Evolutionary conservation across 768 basidiomycete genomes (phyloP).

Genomic region (Hericium alpestre): DNA sequence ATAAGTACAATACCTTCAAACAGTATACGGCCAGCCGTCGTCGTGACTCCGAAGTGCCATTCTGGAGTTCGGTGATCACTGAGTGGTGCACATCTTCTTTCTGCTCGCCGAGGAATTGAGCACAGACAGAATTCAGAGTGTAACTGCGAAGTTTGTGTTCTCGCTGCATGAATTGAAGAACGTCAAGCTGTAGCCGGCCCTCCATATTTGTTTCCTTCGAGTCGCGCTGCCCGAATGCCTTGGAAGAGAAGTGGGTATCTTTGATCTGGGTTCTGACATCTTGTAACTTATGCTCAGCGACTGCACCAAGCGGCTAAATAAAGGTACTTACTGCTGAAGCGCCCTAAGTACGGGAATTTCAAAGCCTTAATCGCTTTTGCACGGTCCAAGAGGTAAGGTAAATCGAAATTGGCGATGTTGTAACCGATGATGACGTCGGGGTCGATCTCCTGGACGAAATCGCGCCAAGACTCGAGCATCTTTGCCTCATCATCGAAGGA

Average conservation of each 20-base stretch:
- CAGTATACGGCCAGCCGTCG: constrained; percentile 94
- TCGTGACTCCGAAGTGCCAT: constrained; percentile 88
- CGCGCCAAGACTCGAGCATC: constrained; percentile 76
- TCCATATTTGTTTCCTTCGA: constrained; percentile 89
- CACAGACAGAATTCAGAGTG: constrained; percentile 94
- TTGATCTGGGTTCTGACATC: constrained; percentile 66
- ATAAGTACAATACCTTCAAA: constrained; percentile 60
- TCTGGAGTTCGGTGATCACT: constrained; percentile 95
- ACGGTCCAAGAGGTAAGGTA: constrained; percentile 91
- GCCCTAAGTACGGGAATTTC: constrained; percentile 65
- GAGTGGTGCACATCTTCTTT: constrained; percentile 99
- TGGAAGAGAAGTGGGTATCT: constrained; percentile 95
- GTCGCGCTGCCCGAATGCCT: constrained; percentile 93
- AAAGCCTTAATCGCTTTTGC: constrained; percentile 67
- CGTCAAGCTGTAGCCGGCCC: constrained; percentile 89
- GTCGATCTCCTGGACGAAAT: constrained; percentile 83
- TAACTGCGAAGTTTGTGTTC: constrained; percentile 97
- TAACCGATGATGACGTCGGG: constrained; percentile 96
- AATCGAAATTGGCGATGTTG: constrained; percentile 89
- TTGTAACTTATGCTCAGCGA: constrained; percentile 29
- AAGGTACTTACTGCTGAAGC: constrained; percentile 16
- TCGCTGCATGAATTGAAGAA: constrained; percentile 96
- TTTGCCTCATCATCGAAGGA: constrained; percentile 65
- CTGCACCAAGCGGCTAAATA: background rate
- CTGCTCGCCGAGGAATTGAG: constrained; percentile 95